Base-by-base conservation (phyloP, 495 filamentous ascomycete genomes). In the Trichoderma orchidacearum region DNA sequence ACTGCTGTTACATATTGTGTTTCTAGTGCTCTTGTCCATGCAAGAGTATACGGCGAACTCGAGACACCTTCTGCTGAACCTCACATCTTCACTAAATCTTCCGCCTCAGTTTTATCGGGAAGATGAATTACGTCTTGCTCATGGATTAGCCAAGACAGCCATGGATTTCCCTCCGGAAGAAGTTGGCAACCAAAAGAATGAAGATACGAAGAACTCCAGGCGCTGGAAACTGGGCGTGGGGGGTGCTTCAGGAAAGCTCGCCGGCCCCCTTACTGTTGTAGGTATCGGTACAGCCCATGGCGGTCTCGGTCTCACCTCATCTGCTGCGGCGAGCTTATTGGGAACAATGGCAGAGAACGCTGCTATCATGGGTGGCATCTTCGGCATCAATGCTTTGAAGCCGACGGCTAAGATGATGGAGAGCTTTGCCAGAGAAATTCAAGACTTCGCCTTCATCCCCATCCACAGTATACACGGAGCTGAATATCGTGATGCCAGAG, bases 381-480 rank as follows among this genome's bases (percentile, higher is more conserved):
- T 98, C 63, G 92, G 92, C 30, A 87, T 90, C 8, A 95, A 93
- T 65, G 90, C 90, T 25, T 87, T 83, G 12, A 78, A 85, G 13
- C 90, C 93, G 81, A 86, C 85, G 1, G 84, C 85, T 30, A 81
- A 87, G 64, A 86, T 90, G 82, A 86, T 96, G 79, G 89, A 92
- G 59, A 77, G 83, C 41, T 93, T 95, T 68, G 84, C 88, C 17
- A 83, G 81, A 55, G 90, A 96, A 58, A 85, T 96, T 13, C 78
- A 85, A 51, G 90, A 96, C 67, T 95, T 96, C 67, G 89, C 82
- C 5, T 91, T 98, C 61, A 66, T 96, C 15, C 89, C 90, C 1
- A 70, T 94, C 35, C 80, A 81, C 41, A 75, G 78, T 30, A 41
- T 60, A 7, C 51, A 56, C 34, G 57, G 56, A 51, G 60, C 51